Percentiles rank a stretch among this genome's conserved stretches.
phyloP scores from a whole-genome alignment of 148 eudicot species.

The Beta vulgaris region DNA sequence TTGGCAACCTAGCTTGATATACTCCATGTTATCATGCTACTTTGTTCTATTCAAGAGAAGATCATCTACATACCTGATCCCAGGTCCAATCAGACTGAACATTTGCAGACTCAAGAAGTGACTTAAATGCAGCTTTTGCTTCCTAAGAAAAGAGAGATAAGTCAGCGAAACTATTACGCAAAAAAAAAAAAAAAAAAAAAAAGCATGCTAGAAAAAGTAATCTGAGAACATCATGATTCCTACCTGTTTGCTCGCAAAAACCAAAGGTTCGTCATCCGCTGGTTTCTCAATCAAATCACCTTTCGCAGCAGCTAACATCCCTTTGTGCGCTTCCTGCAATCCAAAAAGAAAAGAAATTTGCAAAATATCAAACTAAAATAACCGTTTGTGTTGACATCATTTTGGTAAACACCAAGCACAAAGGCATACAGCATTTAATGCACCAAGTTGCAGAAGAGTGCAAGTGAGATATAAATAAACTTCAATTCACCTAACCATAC shows the following conservation, averaged over 20 bases:
- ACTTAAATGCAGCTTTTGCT: constrained; percentile 90
- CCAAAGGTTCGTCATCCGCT: constrained; percentile 66
- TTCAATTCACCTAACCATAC: constrained; percentile 33
- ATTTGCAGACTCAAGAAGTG: constrained; percentile 80
- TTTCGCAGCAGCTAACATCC: constrained; percentile 61
- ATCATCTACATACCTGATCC: constrained; percentile 73
- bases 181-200: not conserved
- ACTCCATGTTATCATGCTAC: not conserved
- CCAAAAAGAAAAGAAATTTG: constrained; percentile 8
- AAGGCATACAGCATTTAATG: not conserved
- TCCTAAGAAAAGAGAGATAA: constrained; percentile 46
- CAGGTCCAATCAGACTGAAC: constrained; percentile 95
- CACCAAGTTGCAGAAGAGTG: not conserved
- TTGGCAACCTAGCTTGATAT: not conserved
- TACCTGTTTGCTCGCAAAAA: constrained; percentile 89
- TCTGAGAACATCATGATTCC: not conserved
- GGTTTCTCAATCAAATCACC: constrained; percentile 52
- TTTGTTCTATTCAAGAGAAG: not conserved
- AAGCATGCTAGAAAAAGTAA: constrained; percentile 6
- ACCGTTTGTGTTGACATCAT: not conserved
- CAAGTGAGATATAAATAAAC: not conserved
- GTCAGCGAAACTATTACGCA: not conserved
- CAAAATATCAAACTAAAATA: not conserved
- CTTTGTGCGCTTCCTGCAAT: constrained; percentile 74
- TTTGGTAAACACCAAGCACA: constrained; percentile 5